These are phyloP conservation scores for Chytriomyces sp. DNA, from an alignment of 192 early-diverging fungal genomes.

Conservation along the genomic window DNA sequence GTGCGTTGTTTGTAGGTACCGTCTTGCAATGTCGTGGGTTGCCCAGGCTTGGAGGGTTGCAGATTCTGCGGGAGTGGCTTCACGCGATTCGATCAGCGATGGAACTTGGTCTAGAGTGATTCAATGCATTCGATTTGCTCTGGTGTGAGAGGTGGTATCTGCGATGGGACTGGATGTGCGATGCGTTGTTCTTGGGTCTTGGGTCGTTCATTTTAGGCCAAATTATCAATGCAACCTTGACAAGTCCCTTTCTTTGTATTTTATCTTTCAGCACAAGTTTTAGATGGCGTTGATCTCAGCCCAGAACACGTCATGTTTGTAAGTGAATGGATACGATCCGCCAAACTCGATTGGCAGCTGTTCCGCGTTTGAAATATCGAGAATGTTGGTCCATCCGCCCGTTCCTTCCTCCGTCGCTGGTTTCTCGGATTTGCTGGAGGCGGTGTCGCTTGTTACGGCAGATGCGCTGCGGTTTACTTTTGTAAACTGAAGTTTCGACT, in stretches of 20 bases:
- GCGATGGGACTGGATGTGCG: not conserved
- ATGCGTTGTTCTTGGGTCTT: not conserved
- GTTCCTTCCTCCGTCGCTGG: constrained; percentile 10
- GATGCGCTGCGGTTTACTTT: constrained; percentile 54
- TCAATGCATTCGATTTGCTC: not conserved
- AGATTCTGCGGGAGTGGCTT: not conserved
- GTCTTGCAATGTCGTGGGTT: not conserved
- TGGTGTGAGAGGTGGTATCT: not conserved
- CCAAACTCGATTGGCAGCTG: constrained; percentile 77
- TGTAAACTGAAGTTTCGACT: constrained; percentile 84
- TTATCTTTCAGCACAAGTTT: no score
- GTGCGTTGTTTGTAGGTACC: constrained; percentile 74
- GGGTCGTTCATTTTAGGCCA: not conserved
- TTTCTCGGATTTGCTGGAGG: not conserved
- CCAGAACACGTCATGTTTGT: constrained; percentile 55
- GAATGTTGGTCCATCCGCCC: constrained; percentile 57
- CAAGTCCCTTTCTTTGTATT: no score
- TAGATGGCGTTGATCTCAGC: not conserved
- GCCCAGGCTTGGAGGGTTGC: not conserved
- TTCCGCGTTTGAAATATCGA: constrained; percentile 55
- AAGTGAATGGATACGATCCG: constrained; percentile 73
- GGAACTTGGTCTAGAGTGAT: not conserved
- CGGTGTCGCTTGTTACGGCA: not conserved
- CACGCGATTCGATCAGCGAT: constrained; percentile 7
- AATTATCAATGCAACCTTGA: not conserved